Evolutionary conservation across 2,329 filamentous ascomycete genomes (phyloP).

Genomic region (Aspergillus calidoustus): DNA sequence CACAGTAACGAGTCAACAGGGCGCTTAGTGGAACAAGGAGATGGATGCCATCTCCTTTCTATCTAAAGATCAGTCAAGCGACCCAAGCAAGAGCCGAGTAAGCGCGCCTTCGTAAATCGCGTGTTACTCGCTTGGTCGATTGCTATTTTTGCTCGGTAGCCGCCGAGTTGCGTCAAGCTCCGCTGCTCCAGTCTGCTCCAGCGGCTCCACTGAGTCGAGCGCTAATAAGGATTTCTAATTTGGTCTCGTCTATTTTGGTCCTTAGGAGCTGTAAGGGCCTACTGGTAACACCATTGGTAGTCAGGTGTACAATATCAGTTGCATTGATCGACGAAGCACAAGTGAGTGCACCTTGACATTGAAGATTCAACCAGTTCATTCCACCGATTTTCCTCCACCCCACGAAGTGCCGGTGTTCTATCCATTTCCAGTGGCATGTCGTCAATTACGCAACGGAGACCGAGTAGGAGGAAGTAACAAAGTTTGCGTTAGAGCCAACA

Average conservation of each 20-base stretch:
- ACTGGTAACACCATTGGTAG: background rate
- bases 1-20: background rate
- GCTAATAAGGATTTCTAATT: constrained; percentile 9
- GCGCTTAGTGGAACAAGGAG: constrained; percentile 7
- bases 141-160: constrained; percentile 11
- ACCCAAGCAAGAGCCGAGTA: background rate
- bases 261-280: background rate
- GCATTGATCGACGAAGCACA: constrained; percentile 2
- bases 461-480: constrained; percentile 38
- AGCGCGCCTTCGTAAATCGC: background rate
- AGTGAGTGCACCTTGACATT: background rate
- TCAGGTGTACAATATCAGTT: background rate
- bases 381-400: background rate
- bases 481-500: constrained; percentile 32
- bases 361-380: background rate
- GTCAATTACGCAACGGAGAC: constrained; percentile 31
- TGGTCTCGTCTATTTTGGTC: constrained; percentile 1
- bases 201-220: background rate
- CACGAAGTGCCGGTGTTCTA: background rate
- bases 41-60: background rate
- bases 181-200: background rate
- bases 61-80: constrained; percentile 6
- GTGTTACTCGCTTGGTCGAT: background rate
- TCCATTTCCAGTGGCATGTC: background rate
- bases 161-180: constrained; percentile 8